These are phyloP conservation scores for Drechslerella stenobrocha DNA, from an alignment of 2,329 filamentous ascomycete species.

Conservation along the genomic window DNA sequence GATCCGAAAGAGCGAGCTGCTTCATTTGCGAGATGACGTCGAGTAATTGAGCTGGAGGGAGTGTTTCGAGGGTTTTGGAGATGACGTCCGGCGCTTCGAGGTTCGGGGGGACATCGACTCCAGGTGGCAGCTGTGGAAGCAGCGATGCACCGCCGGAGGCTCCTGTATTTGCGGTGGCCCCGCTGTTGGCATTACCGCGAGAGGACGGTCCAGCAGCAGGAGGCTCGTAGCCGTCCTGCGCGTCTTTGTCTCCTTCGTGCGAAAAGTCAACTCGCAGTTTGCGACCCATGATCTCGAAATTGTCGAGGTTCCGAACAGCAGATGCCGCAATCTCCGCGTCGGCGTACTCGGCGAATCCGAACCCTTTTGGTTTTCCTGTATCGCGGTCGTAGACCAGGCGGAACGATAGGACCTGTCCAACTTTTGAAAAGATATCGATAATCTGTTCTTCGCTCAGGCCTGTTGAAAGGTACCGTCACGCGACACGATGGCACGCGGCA, in stretches of 20 bases:
- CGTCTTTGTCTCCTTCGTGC: slow-evolving; percentile 67
- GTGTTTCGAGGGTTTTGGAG: slow-evolving; percentile 65
- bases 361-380: slow-evolving; percentile 70
- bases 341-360: slow-evolving; percentile 70
- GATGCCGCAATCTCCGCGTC: slow-evolving; percentile 70
- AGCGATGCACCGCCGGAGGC: slow-evolving; percentile 49
- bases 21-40: slow-evolving; percentile 72
- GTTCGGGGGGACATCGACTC: slow-evolving; percentile 65
- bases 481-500: slow-evolving; percentile 38
- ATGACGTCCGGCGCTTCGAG: slow-evolving; percentile 69
- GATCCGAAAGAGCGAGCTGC: slow-evolving; percentile 65
- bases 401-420: slow-evolving; percentile 69
- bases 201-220: slow-evolving; percentile 48
- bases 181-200: slow-evolving; percentile 27
- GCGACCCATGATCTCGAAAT: slow-evolving; percentile 69
- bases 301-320: slow-evolving; percentile 70
- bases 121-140: slow-evolving; percentile 66
- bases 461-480: slow-evolving; percentile 19
- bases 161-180: slow-evolving; percentile 18
- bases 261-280: slow-evolving; percentile 71
- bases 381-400: slow-evolving; percentile 71
- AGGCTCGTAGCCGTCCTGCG: slow-evolving; percentile 56
- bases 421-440: slow-evolving; percentile 67
- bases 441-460: slow-evolving; percentile 71
- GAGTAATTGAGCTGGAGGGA: slow-evolving; percentile 67